Evolutionary conservation across 1,284 basidiomycete genomes (phyloP).

Genomic region (Tylopilus sp.): DNA sequence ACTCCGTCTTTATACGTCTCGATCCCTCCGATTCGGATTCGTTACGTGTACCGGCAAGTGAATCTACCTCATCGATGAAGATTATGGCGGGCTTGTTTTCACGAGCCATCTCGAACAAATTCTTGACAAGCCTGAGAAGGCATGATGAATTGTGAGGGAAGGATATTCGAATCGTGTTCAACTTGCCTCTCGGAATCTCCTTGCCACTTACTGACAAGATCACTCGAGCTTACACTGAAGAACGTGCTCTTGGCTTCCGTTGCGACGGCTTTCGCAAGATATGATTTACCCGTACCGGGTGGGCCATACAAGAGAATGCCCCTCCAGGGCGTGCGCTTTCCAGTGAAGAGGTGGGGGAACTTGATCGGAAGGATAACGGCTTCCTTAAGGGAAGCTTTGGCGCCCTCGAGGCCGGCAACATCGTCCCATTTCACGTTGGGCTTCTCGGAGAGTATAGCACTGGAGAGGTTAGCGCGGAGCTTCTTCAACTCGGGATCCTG

Average conservation of each 20-base stretch:
- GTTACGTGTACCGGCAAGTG: conserved; percentile 93
- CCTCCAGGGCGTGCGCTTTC: conserved; percentile 97
- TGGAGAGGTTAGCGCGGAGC: conserved; percentile 88
- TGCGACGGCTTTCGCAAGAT: conserved; percentile 97
- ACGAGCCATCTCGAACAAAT: conserved; percentile 96
- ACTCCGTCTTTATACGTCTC: conserved; percentile 98
- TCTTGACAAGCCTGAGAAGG: conserved; percentile 85
- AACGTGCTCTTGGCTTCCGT: conserved; percentile 99
- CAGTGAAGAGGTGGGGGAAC: conserved; percentile 98
- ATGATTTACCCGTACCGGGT: conserved; percentile 95
- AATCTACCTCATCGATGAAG: conserved; percentile 99
- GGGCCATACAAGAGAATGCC: conserved; percentile 98
- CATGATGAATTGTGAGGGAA: not conserved
- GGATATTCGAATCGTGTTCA: conserved; percentile 4
- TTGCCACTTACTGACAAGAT: conserved; percentile 99
- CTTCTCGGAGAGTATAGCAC: conserved; percentile 93
- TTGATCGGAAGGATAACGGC: conserved; percentile 99
- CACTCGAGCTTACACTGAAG: conserved; percentile 96
- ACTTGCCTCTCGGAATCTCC: conserved; percentile 95
- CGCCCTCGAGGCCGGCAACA: conserved; percentile 94
- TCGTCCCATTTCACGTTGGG: conserved; percentile 99
- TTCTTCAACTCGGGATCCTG: conserved; percentile 96
- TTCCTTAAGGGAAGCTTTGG: conserved; percentile 97
- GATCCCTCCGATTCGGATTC: conserved; percentile 98
- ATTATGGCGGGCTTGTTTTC: conserved; percentile 98